Evolutionary conservation across 805 yeast genomes (phyloP), one percentile per base, ranked within the genome.

Genomic region (Candida ascalaphidarum): DNA sequence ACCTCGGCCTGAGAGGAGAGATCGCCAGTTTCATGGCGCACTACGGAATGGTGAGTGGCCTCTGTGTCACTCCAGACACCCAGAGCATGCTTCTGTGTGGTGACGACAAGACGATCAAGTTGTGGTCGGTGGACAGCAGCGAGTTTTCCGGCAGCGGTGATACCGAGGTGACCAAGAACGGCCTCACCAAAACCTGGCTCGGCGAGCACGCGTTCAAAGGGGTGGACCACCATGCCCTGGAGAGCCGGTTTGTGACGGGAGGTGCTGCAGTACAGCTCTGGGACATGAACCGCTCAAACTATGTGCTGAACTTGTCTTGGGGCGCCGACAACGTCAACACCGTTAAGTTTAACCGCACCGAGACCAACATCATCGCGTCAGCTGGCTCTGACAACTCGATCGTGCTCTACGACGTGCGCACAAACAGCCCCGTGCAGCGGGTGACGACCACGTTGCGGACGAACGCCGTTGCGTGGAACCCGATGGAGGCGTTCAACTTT

Each of bases 401-500:
- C 29, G 88, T 89, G 2, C 61, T 92, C 22, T 92, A 92, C 53
- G 99, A 92, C 54, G 64, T 84, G 27, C 74, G 98, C 46, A 84
- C 96, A 5, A 77, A 82, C 44, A 71, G 94, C 2, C 96, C 98
- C 10, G 76, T 94, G 4, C 97, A 94, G 55, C 89, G 88, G 52
- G 73, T 89, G 34, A 81, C 81, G 26, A 82, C 92, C 16, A 62
- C 75, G 12, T 65, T 92, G 70, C 70, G 94, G 44, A 82, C 88
- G 12, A 92, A 92, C 54, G 68, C 89, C 26, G 67, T 92, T 15
- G 70, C 86, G 31, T 92, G 97, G 97, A 92, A 92, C 57, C 99
- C 99, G 4, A 83, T 92, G 80, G 97, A 92, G 55, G 95, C 97
- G 2, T 92, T 74, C 59, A 77, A 81, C 48, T 89, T 92, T 60